Percentiles rank a stretch among this genome's conserved stretches.
These are phyloP conservation scores for Bolboschoenus planiculmis DNA, from an alignment of 176 grass and related monocot genomes.

Conservation along the genomic window DNA sequence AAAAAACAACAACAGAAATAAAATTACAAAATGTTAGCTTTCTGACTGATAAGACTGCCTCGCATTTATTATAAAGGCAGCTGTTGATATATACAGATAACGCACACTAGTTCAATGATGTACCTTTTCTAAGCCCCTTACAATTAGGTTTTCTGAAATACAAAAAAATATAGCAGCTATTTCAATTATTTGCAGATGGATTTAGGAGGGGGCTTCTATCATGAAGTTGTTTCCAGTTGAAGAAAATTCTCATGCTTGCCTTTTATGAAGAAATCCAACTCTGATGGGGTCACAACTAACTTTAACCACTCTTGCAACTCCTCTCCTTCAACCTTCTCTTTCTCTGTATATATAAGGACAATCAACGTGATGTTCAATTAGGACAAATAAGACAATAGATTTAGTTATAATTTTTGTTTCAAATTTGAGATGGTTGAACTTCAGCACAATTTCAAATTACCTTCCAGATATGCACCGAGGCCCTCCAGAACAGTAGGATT, in stretches of 20 bases:
- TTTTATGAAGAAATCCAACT: constrained; percentile 63
- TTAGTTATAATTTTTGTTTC: constrained; percentile 11
- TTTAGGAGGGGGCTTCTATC: constrained; percentile 4
- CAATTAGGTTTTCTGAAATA: constrained; percentile 13
- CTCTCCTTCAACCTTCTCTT: constrained; percentile 96
- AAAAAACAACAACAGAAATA: neutral
- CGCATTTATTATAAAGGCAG: constrained; percentile 22
- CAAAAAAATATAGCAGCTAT: constrained; percentile 6
- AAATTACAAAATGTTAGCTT: constrained; percentile 18
- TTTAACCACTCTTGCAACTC: constrained; percentile 96
- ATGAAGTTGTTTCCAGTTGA: constrained; percentile 57
- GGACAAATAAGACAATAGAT: neutral
- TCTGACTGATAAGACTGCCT: constrained; percentile 3
- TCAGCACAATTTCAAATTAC: constrained; percentile 28
- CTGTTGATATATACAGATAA: constrained; percentile 18
- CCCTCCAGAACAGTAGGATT: constrained; percentile 89
- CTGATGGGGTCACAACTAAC: constrained; percentile 75
- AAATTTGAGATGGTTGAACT: neutral
- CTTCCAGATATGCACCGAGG: constrained; percentile 98
- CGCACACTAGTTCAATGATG: neutral
- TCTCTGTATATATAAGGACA: constrained; percentile 42
- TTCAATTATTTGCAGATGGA: constrained; percentile 10
- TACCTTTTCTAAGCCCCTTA: constrained; percentile 12
- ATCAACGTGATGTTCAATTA: neutral
- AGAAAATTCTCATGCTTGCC: constrained; percentile 52